Percentiles rank a stretch among this genome's conserved stretches.
These are phyloP conservation scores for Leptographium procerum DNA, from an alignment of 2,329 filamentous ascomycete genomes.

Conservation along the genomic window DNA sequence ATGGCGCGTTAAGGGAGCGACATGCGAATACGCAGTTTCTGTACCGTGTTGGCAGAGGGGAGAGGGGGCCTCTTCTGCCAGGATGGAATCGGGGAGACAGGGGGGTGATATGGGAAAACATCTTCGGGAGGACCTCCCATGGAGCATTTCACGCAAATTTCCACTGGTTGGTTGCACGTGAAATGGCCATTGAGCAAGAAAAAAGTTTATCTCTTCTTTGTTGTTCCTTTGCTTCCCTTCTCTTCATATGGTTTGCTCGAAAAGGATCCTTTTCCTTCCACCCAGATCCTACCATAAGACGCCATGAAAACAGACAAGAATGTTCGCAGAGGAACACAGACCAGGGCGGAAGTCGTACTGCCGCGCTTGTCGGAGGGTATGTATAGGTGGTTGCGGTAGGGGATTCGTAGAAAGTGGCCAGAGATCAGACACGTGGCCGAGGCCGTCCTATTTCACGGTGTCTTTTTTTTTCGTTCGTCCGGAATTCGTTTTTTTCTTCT, in stretches of 20 bases:
- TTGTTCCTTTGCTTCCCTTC: constrained; percentile 16
- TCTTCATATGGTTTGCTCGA: constrained; percentile 7
- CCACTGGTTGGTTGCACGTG: constrained; percentile 25
- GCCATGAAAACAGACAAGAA: constrained; percentile 9
- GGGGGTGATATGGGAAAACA: constrained; percentile 14
- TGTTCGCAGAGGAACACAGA: neutral
- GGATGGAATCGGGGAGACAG: neutral
- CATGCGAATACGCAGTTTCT: neutral
- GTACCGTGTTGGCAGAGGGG: neutral
- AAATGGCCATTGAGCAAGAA: constrained; percentile 59
- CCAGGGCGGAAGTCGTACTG: neutral
- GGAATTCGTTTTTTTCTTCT: constrained; percentile 12
- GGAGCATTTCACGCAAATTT: constrained; percentile 53
- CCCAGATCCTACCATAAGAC: constrained; percentile 9
- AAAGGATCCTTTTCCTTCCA: constrained; percentile 7
- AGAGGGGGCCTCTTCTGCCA: neutral
- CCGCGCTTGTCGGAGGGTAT: neutral
- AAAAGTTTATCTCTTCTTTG: constrained; percentile 22
- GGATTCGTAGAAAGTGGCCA: neutral
- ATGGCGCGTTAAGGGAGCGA: neutral
- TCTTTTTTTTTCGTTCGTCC: neutral
- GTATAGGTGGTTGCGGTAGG: neutral
- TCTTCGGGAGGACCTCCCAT: constrained; percentile 68
- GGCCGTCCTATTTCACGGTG: neutral
- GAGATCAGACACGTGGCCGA: neutral